Evolutionary conservation across 108 stramenopile genomes (phyloP), one percentile per base, ranked within the genome.

Genomic region (Fistulifera pelliculosa): DNA sequence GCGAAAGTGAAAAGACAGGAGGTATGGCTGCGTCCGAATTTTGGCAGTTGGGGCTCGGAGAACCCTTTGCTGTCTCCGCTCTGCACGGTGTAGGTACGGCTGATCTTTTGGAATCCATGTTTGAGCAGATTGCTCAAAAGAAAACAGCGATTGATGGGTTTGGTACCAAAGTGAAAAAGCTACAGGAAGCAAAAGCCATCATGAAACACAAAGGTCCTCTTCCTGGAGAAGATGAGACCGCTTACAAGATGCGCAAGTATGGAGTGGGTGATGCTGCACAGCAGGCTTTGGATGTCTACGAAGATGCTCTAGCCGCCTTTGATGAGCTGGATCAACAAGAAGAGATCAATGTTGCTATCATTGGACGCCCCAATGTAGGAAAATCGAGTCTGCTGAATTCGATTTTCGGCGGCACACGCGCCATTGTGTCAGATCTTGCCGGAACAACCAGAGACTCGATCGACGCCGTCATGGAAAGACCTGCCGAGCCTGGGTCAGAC

Each of bases 381-480:
- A 99, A 99, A 68, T 76, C 73, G 23, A 76, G 76, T 49, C 75
- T 98, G n/a, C 58, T 96, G 55, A 99, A 99, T 71, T 61, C 74
- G 23, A 60, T 99, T 23, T 88, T 94, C 65, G 96, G 96, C 27
- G 65, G 79, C 57, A 73, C 69, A 24, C 78, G 97, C 6, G 81
- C 95, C 50, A 98, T 99, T 56, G 96, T 98, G 7, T 86, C 83
- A 50, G 86, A 94, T 43, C 71, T 96, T 47, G 95, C 98, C 12
- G 98, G 98, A 18, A 95, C 97, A 16, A 99, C 98, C 10, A 82
- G 98, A 13, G 98, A 99, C 68, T 85, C 97, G 16, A 94, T 98
- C 62, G 96, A 98, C 64, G 95, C 92, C 31, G 48, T 93, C 61
- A 89, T 96, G 80, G 95, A 95, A 70, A 69, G 80, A 54, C 83